Percentiles rank a stretch among this genome's conserved stretches.
Evolutionary conservation across 2,329 filamentous ascomycete species (phyloP).

Genomic region (Colletotrichum coccodes): DNA sequence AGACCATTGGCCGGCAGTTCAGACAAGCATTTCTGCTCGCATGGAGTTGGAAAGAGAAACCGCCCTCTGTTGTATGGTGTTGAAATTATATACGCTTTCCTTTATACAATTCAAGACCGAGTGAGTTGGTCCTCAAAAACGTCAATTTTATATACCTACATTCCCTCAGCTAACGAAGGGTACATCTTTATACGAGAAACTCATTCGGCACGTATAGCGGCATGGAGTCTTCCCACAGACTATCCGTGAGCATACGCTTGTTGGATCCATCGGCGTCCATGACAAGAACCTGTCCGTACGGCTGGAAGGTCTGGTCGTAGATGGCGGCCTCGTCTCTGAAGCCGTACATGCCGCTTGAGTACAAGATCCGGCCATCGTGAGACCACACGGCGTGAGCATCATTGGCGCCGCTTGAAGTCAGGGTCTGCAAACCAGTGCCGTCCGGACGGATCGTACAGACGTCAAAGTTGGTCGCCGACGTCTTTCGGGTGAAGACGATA

Average conservation of each 20-base stretch:
- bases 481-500: slow-evolving; percentile 21
- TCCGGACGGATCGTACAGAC: slow-evolving; percentile 19
- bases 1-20: too few relatives aligned
- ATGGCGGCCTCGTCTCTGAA: slow-evolving; percentile 22
- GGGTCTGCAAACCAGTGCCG: slow-evolving; percentile 3
- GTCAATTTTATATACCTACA: neutral
- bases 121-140: too few relatives aligned
- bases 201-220: slow-evolving; percentile 19
- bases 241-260: slow-evolving; percentile 28
- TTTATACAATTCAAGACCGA: too few relatives aligned
- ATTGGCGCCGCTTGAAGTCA: slow-evolving; percentile 18
- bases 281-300: slow-evolving; percentile 18
- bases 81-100: too few relatives aligned
- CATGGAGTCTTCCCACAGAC: slow-evolving; percentile 36
- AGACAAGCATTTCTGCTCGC: too few relatives aligned
- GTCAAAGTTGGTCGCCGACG: slow-evolving; percentile 19
- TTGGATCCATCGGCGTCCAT: slow-evolving; percentile 22
- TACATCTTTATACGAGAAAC: slow-evolving; percentile 18
- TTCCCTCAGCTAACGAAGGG: neutral
- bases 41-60: too few relatives aligned
- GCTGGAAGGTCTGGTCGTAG: slow-evolving; percentile 22
- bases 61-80: too few relatives aligned
- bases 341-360: slow-evolving; percentile 26
- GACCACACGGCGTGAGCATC: slow-evolving; percentile 24
- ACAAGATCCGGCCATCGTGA: slow-evolving; percentile 10